Evolutionary conservation across 2,329 filamentous ascomycete species (phyloP).

Genomic region (Zymoseptoria ardabiliae): DNA sequence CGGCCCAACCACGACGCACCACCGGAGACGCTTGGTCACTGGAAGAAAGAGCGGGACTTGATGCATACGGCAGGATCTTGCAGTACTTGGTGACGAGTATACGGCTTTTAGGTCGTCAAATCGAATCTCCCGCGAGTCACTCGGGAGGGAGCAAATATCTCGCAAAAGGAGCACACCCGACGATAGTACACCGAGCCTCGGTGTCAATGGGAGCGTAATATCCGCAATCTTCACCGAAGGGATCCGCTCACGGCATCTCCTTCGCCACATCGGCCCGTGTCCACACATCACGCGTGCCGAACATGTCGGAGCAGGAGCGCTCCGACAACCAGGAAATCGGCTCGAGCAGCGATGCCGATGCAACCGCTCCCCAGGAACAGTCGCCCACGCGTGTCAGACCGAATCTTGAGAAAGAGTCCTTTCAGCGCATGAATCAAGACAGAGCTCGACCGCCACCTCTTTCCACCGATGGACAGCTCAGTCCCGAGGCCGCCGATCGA

Average conservation of each 20-base stretch:
- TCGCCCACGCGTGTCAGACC: background rate
- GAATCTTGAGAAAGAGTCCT: background rate
- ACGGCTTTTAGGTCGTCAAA: slow-evolving; percentile 16
- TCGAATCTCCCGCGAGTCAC: background rate
- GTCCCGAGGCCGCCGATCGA: slow-evolving; percentile 46
- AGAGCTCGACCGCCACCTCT: background rate
- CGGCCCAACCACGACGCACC: background rate
- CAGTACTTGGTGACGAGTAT: slow-evolving; percentile 3
- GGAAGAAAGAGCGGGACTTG: background rate
- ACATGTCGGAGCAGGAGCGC: background rate
- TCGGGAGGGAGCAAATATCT: background rate
- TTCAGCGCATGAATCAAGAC: background rate
- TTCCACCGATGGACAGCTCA: slow-evolving; percentile 23
- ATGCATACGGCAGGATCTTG: background rate
- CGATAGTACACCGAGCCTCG: background rate
- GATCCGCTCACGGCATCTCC: background rate
- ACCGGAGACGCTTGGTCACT: background rate
- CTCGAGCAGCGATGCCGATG: background rate
- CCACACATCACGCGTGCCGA: background rate
- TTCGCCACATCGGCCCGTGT: background rate
- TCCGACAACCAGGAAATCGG: background rate
- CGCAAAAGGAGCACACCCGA: background rate
- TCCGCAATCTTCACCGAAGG: background rate
- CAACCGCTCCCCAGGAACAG: background rate
- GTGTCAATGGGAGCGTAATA: background rate